Conservation (phyloP, 345 rosid species). For the Microcos paniculata region DNA sequence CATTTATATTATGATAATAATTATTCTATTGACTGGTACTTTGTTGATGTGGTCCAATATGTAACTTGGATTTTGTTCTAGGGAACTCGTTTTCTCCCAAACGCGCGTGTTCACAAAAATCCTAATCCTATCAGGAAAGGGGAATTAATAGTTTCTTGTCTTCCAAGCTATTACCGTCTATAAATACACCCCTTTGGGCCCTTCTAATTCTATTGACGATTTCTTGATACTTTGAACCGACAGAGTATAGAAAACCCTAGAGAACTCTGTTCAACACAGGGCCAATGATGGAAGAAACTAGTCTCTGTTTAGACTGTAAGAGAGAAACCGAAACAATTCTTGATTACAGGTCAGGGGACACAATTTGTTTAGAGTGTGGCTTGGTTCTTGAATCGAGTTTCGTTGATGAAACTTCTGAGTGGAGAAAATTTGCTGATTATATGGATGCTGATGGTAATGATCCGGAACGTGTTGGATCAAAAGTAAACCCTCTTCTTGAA, state of each 20-base stretch:
- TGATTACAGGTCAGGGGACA: conserved; percentile 50
- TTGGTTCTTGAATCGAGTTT: conserved; percentile 44
- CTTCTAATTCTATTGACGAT: not conserved
- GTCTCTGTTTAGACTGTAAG: conserved; percentile 46
- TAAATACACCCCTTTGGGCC: not conserved
- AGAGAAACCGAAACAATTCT: conserved; percentile 36
- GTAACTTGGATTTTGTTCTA: not conserved
- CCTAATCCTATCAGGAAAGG: not conserved
- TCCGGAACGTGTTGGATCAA: conserved; percentile 50
- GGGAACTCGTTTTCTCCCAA: not conserved
- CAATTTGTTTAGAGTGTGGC: conserved; percentile 55
- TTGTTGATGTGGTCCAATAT: not conserved
- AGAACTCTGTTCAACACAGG: not conserved
- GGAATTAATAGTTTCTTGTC: not conserved
- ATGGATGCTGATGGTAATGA: conserved; percentile 36
- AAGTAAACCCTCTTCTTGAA: conserved; percentile 40
- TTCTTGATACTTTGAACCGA: not conserved
- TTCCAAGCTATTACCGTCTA: not conserved
- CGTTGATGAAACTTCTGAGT: conserved; percentile 49
- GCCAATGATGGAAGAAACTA: conserved; percentile 16
- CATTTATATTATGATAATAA: not conserved
- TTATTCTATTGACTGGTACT: not conserved
- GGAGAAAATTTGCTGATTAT: conserved; percentile 46
- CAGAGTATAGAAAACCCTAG: not conserved
- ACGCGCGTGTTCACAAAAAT: not conserved